Percentiles rank a stretch among this genome's conserved stretches.
Conservation (phyloP, 176 grass and related monocot genomes). For the Aechmea fasciata region DNA sequence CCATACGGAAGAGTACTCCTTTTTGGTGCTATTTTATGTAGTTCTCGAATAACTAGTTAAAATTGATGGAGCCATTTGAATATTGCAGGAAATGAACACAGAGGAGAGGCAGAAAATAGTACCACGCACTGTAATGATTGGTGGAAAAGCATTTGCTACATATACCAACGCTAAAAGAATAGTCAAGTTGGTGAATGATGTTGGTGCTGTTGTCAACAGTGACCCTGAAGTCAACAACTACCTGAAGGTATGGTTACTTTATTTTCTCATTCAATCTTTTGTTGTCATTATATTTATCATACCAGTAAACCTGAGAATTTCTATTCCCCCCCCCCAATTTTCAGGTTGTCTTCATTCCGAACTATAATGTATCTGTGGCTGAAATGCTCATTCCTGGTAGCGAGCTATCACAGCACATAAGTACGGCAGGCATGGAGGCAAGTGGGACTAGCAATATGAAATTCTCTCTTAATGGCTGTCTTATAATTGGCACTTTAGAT, state of each 20-base stretch:
- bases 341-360: conserved; percentile 94
- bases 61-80: conserved; percentile 9
- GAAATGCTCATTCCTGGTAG: conserved; percentile 98
- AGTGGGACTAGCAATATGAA: conserved; percentile 99
- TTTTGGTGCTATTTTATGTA: conserved; percentile 11
- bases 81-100: conserved; percentile 43
- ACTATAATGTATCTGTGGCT: conserved; percentile 96
- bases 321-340: neutral
- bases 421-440: conserved; percentile 98
- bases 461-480: conserved; percentile 86
- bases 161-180: conserved; percentile 83
- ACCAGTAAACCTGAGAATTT: neutral
- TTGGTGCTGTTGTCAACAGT: conserved; percentile 62
- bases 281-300: neutral
- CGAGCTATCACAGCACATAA: conserved; percentile 89
- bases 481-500: conserved; percentile 97
- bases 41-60: neutral
- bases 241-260: conserved; percentile 48
- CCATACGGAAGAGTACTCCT: neutral
- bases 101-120: conserved; percentile 52
- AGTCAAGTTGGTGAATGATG: conserved; percentile 72
- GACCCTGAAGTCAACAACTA: conserved; percentile 63
- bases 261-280: neutral
- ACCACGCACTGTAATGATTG: conserved; percentile 56
- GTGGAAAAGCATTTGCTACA: conserved; percentile 79